Evolutionary conservation across 495 filamentous ascomycete species (phyloP).

Genomic region (Penicillium verhagenii): DNA sequence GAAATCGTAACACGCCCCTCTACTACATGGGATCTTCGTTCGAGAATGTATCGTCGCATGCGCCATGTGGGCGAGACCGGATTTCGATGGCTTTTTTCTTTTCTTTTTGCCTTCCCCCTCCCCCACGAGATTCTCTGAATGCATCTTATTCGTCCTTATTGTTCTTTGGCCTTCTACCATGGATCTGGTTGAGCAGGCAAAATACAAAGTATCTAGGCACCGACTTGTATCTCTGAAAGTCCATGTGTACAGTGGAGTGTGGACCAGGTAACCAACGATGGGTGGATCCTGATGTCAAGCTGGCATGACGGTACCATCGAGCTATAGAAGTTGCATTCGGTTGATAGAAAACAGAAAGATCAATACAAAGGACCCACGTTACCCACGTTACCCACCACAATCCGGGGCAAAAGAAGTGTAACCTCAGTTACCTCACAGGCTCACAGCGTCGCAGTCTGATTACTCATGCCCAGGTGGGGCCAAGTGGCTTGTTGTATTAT

Average conservation of each 20-base stretch:
- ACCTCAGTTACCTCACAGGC: no score
- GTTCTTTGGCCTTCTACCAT: neutral
- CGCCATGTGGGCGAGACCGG: conserved; percentile 8
- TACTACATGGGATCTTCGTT: conserved; percentile 1
- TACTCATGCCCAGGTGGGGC: neutral
- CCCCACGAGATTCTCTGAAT: neutral
- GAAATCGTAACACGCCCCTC: conserved; percentile 1
- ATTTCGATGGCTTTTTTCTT: neutral
- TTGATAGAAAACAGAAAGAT: conserved; percentile 22
- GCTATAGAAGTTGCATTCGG: conserved; percentile 40
- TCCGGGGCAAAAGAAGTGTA: conserved; percentile 15
- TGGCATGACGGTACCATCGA: conserved; percentile 23
- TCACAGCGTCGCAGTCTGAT: conserved; percentile 23
- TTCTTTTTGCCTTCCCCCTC: no score
- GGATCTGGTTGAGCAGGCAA: neutral
- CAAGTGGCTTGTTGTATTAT: neutral
- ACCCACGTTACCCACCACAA: no score
- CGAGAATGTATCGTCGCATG: conserved; percentile 11
- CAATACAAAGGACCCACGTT: no score
- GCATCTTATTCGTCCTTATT: neutral
- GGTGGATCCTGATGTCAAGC: conserved; percentile 6
- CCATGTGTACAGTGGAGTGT: conserved; percentile 16
- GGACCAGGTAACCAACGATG: no score
- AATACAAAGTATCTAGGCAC: no score
- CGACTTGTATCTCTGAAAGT: neutral